Evolutionary conservation across 2,329 filamentous ascomycete species (phyloP).

Genomic region (Onygenales sp.): DNA sequence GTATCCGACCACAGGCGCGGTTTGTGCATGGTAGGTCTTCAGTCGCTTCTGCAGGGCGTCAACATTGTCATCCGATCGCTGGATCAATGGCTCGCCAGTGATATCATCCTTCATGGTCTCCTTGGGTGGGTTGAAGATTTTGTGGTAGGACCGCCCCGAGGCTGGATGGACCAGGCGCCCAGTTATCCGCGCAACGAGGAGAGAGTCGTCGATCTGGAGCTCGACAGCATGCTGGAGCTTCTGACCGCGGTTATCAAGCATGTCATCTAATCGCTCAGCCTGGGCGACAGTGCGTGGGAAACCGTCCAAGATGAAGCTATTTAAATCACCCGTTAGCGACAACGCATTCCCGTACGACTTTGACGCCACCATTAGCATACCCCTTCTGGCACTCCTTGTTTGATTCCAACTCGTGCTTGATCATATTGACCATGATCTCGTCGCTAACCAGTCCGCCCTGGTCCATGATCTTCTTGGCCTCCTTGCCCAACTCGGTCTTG

Average conservation of each 20-base stretch:
- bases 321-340: constrained; percentile 4
- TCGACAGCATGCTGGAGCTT: constrained; percentile 91
- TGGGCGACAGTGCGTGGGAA: constrained; percentile 96
- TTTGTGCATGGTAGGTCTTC: constrained; percentile 88
- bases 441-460: constrained; percentile 94
- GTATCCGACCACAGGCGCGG: constrained; percentile 82
- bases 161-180: constrained; percentile 92
- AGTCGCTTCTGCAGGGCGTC: constrained; percentile 93
- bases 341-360: not conserved
- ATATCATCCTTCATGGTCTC: constrained; percentile 87
- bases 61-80: constrained; percentile 94
- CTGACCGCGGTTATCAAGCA: constrained; percentile 71
- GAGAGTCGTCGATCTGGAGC: constrained; percentile 89
- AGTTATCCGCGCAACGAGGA: constrained; percentile 92
- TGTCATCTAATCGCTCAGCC: constrained; percentile 86
- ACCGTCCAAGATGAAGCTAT: constrained; percentile 94
- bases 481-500: constrained; percentile 86
- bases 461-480: constrained; percentile 99
- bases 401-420: constrained; percentile 88
- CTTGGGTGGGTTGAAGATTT: constrained; percentile 98
- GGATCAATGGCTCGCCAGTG: constrained; percentile 91
- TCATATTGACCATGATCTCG: constrained; percentile 99
- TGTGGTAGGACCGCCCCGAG: constrained; percentile 94
- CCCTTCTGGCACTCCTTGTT: constrained; percentile 96
- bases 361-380: constrained; percentile 41